These are phyloP conservation scores for Fragilariopsis cylindrus DNA, from an alignment of 108 stramenopile species.

Conservation along the genomic window DNA sequence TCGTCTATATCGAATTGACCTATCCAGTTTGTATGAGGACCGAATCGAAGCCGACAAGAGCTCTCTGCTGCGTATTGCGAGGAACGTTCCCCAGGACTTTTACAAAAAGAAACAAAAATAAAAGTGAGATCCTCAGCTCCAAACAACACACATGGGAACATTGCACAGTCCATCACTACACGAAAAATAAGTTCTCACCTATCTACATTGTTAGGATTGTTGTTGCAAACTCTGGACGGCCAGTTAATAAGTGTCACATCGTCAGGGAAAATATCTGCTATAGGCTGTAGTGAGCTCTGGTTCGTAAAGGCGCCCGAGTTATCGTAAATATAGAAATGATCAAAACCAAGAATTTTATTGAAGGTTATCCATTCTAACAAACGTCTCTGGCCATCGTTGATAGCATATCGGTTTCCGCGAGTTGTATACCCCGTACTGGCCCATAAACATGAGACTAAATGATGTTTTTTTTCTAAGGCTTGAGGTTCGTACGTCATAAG, in stretches of 20 bases:
- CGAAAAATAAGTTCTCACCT: constrained; percentile 2
- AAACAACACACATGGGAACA: no score
- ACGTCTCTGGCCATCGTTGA: constrained; percentile 76
- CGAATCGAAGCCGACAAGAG: constrained; percentile 83
- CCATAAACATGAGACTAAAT: constrained; percentile 83
- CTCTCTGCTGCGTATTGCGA: constrained; percentile 88
- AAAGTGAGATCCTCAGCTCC: neutral
- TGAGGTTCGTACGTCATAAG: constrained; percentile 43
- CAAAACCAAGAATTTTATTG: constrained; percentile 73
- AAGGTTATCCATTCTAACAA: constrained; percentile 84
- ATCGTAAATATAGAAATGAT: constrained; percentile 87
- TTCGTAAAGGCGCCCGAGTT: constrained; percentile 77
- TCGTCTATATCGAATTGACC: constrained; percentile 88
- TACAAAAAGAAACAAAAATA: constrained; percentile 9
- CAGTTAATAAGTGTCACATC: constrained; percentile 76
- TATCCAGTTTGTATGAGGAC: constrained; percentile 81
- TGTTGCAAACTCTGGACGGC: constrained; percentile 85
- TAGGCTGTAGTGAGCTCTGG: constrained; percentile 62
- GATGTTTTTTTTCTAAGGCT: constrained; percentile 40
- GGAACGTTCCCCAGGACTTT: constrained; percentile 65
- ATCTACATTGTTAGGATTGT: constrained; percentile 61
- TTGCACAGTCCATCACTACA: neutral
- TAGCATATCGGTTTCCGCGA: constrained; percentile 62
- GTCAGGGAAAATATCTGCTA: constrained; percentile 70
- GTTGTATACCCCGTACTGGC: constrained; percentile 76